A percentile compares a stretch with the other conserved stretches of the same genome.
These are phyloP conservation scores for Lippia alba DNA, from an alignment of 305 asterid genomes.

Conservation along the genomic window DNA sequence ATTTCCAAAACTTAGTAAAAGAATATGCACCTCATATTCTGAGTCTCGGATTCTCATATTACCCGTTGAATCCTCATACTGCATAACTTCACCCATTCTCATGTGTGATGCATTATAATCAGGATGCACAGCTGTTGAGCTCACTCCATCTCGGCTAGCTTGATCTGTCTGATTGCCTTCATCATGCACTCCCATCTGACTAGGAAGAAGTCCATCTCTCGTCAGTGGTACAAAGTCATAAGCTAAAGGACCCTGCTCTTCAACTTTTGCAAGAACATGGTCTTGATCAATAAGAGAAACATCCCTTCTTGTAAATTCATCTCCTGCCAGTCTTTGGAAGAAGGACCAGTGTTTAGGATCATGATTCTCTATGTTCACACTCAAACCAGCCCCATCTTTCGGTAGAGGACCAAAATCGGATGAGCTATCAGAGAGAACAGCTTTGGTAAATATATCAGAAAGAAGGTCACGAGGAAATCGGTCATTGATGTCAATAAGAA, in stretches of 20 bases:
- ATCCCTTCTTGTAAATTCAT: slow-evolving; percentile 67
- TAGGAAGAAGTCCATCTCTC: slow-evolving; percentile 45
- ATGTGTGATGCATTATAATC: slow-evolving; percentile 42
- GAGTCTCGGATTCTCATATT: slow-evolving; percentile 54
- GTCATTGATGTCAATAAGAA: slow-evolving; percentile 80
- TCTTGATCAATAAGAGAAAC: slow-evolving; percentile 85
- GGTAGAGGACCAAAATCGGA: slow-evolving; percentile 51
- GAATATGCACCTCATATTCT: slow-evolving; percentile 59
- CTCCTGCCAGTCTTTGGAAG: slow-evolving; percentile 79
- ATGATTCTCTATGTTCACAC: slow-evolving; percentile 74
- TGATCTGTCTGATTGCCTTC: slow-evolving; percentile 43
- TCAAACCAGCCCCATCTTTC: slow-evolving; percentile 71
- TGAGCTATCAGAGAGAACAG: slow-evolving; percentile 57
- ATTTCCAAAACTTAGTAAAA: slow-evolving; percentile 10
- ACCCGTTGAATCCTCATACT: slow-evolving; percentile 55
- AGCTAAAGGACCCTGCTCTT: slow-evolving; percentile 53
- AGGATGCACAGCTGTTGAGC: slow-evolving; percentile 42
- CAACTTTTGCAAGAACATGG: slow-evolving; percentile 62
- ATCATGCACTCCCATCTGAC: slow-evolving; percentile 42
- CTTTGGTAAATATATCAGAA: slow-evolving; percentile 78
- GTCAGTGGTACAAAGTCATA: slow-evolving; percentile 51
- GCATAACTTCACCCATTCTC: slow-evolving; percentile 50
- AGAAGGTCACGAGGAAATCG: slow-evolving; percentile 78
- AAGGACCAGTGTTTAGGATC: slow-evolving; percentile 87
- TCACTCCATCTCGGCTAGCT: slow-evolving; percentile 44